Base-by-base conservation (phyloP, 2,329 filamentous ascomycete species). In the Neofusicoccum cordaticola region DNA sequence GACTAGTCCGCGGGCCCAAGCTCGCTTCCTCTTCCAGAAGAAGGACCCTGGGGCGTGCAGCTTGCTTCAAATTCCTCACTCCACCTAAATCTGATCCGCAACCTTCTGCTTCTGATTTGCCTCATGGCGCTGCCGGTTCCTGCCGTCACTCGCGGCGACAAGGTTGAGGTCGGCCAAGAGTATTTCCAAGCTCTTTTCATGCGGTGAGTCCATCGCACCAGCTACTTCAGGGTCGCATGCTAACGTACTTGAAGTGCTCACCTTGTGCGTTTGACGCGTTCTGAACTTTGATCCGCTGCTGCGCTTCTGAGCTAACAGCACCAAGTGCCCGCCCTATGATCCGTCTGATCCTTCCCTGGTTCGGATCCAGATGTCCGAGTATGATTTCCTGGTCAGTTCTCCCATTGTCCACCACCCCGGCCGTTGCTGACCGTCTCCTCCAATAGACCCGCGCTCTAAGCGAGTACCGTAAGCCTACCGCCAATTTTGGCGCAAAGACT, bases 21-120 rank as follows among this genome's bases (percentile, higher is more conserved):
- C 56, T 60, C 42, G 56, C 61, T 63, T 56, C 61, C 42, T 34
- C 39, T 56, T 45, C 50, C 56, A 60, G 61, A 56, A 37, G 42
- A 19, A 45, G 60, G 41, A 22, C 60, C 48, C 60, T 63, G 17
- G 41, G 39, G 11, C n/a, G 4, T 17, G 39, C 53, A n/a, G 42
- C 41, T 31, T 60, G 31, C 53, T 35, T 13, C 39, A 45, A 27
- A 35, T 47, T 58, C 41, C 15, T 17, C 41, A 7, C 41, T 35
- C 27, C 22, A 47, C 27, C 11, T 57, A 22, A n/a, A 3, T 42
- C 52, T 9, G 19, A n/a, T 34, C 4, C 39, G 7, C 3, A 19
- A 12, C 15, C 31, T 15, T 6, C 15, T 35, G n/a, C 34, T 7
- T 37, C 31, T 17, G 15, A 19, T 17, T 22, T 17, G 34, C 34